Base-by-base conservation (phyloP, 768 basidiomycete species). In the Amanita pseudoporphyria region DNA sequence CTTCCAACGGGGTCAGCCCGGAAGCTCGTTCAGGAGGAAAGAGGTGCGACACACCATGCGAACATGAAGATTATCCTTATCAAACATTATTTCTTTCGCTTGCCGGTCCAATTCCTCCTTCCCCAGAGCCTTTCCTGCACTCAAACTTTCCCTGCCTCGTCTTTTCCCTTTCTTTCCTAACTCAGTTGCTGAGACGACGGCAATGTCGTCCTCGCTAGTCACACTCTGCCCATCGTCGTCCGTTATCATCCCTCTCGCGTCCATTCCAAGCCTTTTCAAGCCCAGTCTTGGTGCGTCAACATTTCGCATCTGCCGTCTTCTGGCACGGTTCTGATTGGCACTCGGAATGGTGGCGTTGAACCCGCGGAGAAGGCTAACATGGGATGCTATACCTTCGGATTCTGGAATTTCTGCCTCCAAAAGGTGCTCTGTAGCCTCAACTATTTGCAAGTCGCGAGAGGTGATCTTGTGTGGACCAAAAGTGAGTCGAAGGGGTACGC, bases 271-370 rank as follows among this genome's bases (percentile, higher is more conserved):
- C 64, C 78, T 81, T 74, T 83, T 89, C 56, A 94, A 63, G 1
- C 93, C 91, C 37, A 88, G 68, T 57, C 74, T 75, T 24, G 82
- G 84, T 10, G 82, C 77, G 3, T 90, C 85, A 12, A 89, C 78
- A 56, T 82, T 87, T 52, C 93, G 74, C 65, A 87, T 79, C 63
- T 89, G 83, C 51, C 91, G 67, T 54, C 93, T 67, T 52, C 92
- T 72, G 12, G 79, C 71, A 53, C 86, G 82, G 47, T 88, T 76
- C 60, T 81, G 77, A 56, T 91, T 86, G 33, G 93, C 79, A 60
- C 86, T 87, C 10, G 95, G 95, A 37, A 96, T 87, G 2, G 95
- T 97, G 14, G 95, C 95, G 59, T 89, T 86, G 66, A 97, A 98
- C 0, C 95, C 95, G 39, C 85, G 80, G 36, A 96, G 68, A 30